These are phyloP conservation scores for Musa schizocarpa DNA, from an alignment of 176 grass and related monocot genomes.

Conservation along the genomic window DNA sequence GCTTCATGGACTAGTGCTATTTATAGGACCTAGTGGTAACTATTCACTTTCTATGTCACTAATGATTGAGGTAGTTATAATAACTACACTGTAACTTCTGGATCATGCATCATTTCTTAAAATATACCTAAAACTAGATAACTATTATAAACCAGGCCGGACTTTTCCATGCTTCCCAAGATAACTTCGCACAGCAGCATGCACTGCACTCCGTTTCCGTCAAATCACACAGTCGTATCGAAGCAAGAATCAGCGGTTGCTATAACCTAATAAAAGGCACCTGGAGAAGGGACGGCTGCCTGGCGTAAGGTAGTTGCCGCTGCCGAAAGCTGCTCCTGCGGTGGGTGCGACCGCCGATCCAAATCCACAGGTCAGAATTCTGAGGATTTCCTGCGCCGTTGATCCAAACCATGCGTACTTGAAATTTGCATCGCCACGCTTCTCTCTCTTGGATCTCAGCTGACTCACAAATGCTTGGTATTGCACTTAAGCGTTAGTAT, in stretches of 20 bases:
- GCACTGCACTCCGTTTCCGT: conserved; percentile 81
- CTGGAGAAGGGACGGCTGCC: too few relatives aligned
- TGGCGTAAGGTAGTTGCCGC: too few relatives aligned
- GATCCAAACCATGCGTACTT: conserved; percentile 73
- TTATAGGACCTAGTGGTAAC: too few relatives aligned
- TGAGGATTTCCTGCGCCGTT: conserved; percentile 57
- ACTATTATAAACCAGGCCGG: conserved; percentile 42
- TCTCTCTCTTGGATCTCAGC: conserved; percentile 42
- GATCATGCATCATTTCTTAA: too few relatives aligned
- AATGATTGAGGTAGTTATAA: too few relatives aligned
- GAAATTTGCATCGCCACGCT: conserved; percentile 50
- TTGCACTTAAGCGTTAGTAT: conserved; percentile 45
- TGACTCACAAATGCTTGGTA: conserved; percentile 68
- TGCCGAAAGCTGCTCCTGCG: neutral
- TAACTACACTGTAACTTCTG: too few relatives aligned
- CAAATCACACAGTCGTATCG: conserved; percentile 60
- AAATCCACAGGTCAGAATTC: conserved; percentile 71
- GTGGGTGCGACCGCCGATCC: conserved; percentile 34
- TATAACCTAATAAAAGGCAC: conserved; percentile 29
- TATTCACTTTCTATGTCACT: too few relatives aligned
- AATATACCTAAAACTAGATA: too few relatives aligned
- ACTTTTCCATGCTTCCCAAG: conserved; percentile 52
- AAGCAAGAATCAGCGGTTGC: conserved; percentile 47
- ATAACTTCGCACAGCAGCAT: conserved; percentile 72
- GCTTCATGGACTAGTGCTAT: too few relatives aligned